Evolutionary conservation across 2,329 filamentous ascomycete genomes (phyloP).

Genomic region (Karstenula rhodostoma): DNA sequence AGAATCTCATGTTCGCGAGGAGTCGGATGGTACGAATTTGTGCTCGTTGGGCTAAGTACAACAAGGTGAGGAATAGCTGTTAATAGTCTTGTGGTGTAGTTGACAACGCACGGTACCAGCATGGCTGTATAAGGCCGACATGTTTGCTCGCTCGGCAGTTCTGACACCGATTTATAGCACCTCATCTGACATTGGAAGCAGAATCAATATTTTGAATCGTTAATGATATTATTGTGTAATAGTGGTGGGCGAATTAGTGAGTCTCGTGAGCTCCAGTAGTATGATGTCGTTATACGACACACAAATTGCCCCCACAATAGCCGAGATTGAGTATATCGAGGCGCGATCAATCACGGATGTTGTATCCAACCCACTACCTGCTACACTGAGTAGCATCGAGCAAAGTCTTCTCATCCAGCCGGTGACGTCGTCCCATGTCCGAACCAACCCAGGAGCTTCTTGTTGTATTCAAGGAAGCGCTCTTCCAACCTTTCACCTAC

Average conservation of each 20-base stretch:
- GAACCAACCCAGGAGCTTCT: neutral
- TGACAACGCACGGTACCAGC: neutral
- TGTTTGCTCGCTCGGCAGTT: constrained; percentile 4
- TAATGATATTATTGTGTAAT: neutral
- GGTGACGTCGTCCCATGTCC: neutral
- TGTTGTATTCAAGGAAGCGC: neutral
- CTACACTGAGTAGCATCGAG: neutral
- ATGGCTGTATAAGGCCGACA: neutral
- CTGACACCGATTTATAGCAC: neutral
- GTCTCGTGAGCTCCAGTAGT: neutral
- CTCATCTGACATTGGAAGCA: neutral
- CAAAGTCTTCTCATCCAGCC: neutral
- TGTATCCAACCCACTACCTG: neutral
- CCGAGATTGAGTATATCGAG: neutral
- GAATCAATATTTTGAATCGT: neutral
- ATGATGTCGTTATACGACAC: neutral
- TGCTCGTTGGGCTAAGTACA: neutral
- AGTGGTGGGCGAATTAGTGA: neutral
- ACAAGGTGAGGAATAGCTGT: neutral
- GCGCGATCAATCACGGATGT: neutral
- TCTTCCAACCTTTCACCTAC: neutral
- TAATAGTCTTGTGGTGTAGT: neutral
- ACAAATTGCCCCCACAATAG: constrained; percentile 2
- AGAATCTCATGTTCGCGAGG: constrained; percentile 25
- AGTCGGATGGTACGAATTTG: neutral